Percentiles rank a stretch among this genome's conserved stretches.
These are phyloP conservation scores for Aplosporella prunicola DNA, from an alignment of 2,329 filamentous ascomycete genomes.

Conservation along the genomic window DNA sequence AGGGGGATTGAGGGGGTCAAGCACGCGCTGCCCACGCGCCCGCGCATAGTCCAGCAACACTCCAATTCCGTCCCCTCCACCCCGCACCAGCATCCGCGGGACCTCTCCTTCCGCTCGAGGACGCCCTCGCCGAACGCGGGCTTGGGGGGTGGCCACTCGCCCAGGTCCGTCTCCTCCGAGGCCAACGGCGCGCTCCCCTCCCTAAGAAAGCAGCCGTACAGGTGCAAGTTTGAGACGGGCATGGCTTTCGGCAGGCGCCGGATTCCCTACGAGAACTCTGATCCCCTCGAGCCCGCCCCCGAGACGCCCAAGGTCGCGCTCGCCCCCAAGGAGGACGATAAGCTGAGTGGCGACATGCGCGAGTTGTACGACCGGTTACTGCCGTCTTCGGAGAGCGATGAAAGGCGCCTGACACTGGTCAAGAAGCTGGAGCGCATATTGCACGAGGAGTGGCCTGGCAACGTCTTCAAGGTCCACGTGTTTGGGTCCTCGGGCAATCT, in stretches of 20 bases:
- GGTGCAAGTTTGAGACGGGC: conserved; percentile 81
- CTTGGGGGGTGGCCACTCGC: conserved; percentile 67
- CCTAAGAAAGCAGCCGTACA: conserved; percentile 52
- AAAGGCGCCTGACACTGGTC: conserved; percentile 66
- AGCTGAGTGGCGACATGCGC: conserved; percentile 72
- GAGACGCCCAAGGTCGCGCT: conserved; percentile 52
- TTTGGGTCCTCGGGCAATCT: conserved; percentile 98
- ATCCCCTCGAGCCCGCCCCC: conserved; percentile 63
- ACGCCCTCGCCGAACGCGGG: conserved; percentile 73
- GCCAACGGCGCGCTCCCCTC: conserved; percentile 66
- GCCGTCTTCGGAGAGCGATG: conserved; percentile 70
- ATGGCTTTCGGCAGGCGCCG: conserved; percentile 71
- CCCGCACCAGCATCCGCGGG: conserved; percentile 77
- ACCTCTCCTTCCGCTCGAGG: conserved; percentile 67
- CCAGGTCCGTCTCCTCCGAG: conserved; percentile 83
- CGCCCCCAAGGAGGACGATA: conserved; percentile 31
- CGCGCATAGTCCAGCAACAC: conserved; percentile 51
- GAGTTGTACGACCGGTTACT: conserved; percentile 77
- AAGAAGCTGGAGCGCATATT: conserved; percentile 79
- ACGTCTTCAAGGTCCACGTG: conserved; percentile 80
- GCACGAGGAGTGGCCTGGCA: conserved; percentile 83
- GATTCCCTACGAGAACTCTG: conserved; percentile 87
- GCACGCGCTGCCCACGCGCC: conserved; percentile 29
- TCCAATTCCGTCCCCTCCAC: conserved; percentile 91
- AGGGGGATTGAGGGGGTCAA: conserved; percentile 20